Base-by-base conservation (phyloP, 495 filamentous ascomycete genomes). In the Penicillium lividum region DNA sequence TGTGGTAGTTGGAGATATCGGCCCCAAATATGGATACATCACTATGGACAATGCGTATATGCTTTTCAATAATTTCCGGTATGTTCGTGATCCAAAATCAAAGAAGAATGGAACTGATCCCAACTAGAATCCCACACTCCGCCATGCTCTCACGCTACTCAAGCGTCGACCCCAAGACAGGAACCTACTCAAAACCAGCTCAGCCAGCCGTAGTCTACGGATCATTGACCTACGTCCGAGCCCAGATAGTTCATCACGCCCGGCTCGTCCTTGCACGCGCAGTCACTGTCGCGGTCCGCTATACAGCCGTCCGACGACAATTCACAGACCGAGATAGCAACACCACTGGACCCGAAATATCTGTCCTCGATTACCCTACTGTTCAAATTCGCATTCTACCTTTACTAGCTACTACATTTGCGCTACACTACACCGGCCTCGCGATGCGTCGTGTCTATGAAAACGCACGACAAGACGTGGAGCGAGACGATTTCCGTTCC, bases 31-130 rank as follows among this genome's bases (percentile, higher is more conserved):
- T 48, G 79, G 78, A 3, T 80, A 80, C 47, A 65, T 71, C 15
- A 69, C 67, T 4, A 77, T 79, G 73, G 79, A 81, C 54, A 82
- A 81, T 53, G 79, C 72, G 0, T 82, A 81, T 56, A 78, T 79
- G 74, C 73, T 80, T 7, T 81, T 82, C 61, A 60, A 80, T 49
- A 58, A 77, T 33, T 72, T 69, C 57, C 64, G 77, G 56, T 69
- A 54, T 45, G 46, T 31, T 28, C 3, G 3, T 47, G 5, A 11
- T 5, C 2, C 16, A 25, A 40, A 0, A 36, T 36, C 18, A 22
- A 0, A 0, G 9, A 31, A 8, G 5, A 16, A 7, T 11, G 0
- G 22, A 40, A 7, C 42, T 31, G 28, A 56, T 30, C 16, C n/a
- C 43, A 16, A 0, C 22, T 25, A 70, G 69, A 13, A 72, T 82